Evolutionary conservation across 257 asterid genomes (phyloP).

Genomic region (Solanum chmielewskii): DNA sequence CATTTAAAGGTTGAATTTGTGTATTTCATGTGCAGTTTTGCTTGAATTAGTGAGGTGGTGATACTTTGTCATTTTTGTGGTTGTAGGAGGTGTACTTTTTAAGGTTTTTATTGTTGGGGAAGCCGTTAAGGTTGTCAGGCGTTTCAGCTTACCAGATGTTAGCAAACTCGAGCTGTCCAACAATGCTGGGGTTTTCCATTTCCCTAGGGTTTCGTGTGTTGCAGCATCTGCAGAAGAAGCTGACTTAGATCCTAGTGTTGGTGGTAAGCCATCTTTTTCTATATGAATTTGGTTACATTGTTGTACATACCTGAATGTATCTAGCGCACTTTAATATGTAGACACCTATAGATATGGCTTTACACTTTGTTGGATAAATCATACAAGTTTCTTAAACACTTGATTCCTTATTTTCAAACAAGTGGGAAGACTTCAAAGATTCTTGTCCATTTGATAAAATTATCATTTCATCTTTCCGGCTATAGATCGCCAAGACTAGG

Average conservation of each 20-base stretch:
- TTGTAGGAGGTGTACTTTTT: conserved; percentile 72
- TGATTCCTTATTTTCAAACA: neutral
- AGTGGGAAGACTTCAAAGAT: neutral
- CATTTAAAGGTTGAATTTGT: neutral
- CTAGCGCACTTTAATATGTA: neutral
- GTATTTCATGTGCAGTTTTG: neutral
- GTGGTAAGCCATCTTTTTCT: conserved; percentile 34
- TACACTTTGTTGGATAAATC: neutral
- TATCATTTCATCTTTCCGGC: neutral
- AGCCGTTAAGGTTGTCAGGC: conserved; percentile 74
- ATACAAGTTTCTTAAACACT: neutral
- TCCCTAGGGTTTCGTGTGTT: conserved; percentile 86
- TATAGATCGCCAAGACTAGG: neutral
- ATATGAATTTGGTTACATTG: neutral
- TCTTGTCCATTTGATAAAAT: neutral
- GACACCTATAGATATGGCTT: neutral
- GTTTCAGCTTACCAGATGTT: conserved; percentile 81
- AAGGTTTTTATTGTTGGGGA: conserved; percentile 81
- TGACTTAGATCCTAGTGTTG: conserved; percentile 67
- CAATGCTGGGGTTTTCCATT: conserved; percentile 56
- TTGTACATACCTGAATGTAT: neutral
- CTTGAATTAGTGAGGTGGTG: neutral
- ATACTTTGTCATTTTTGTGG: neutral
- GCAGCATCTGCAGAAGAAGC: conserved; percentile 72
- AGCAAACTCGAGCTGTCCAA: conserved; percentile 43